These are phyloP conservation scores for Boletus tomentosulus DNA, from an alignment of 768 basidiomycete species.

Conservation along the genomic window DNA sequence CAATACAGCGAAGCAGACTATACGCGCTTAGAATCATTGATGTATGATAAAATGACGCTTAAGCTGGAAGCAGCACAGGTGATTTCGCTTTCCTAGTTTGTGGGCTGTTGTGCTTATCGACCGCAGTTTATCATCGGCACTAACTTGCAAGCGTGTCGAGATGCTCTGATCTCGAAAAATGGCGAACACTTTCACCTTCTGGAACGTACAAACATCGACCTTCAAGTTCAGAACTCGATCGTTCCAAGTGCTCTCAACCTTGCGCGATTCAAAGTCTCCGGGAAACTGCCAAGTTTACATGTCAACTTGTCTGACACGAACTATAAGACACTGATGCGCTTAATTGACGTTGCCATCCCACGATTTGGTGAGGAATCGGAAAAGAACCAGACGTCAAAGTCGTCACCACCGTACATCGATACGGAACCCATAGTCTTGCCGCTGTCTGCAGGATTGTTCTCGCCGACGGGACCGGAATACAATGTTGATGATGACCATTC, in stretches of 20 bases:
- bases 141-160: constrained; percentile 74
- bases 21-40: constrained; percentile 77
- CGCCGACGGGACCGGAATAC: constrained; percentile 57
- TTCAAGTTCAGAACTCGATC: constrained; percentile 90
- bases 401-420: constrained; percentile 18
- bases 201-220: constrained; percentile 86
- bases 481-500: constrained; percentile 57
- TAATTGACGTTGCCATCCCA: constrained; percentile 89
- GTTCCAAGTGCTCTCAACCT: constrained; percentile 78
- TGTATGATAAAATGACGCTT: constrained; percentile 91
- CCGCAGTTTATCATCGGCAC: constrained; percentile 84
- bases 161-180: constrained; percentile 62
- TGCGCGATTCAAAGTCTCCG: constrained; percentile 86
- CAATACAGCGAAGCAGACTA: constrained; percentile 88
- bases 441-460: constrained; percentile 54
- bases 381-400: constrained; percentile 17
- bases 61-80: constrained; percentile 90
- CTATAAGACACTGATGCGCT: constrained; percentile 87
- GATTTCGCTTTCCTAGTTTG: constrained; percentile 1
- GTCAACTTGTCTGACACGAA: constrained; percentile 89
- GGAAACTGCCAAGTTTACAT: constrained; percentile 80
- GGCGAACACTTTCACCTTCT: constrained; percentile 74
- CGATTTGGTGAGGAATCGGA: constrained; percentile 55
- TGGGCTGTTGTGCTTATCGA: constrained; percentile 5
- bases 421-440: constrained; percentile 40